Evolutionary conservation across 192 early-diverging fungal species (phyloP), one percentile per base, ranked within the genome.

Genomic region (Pilaira anomala): DNA sequence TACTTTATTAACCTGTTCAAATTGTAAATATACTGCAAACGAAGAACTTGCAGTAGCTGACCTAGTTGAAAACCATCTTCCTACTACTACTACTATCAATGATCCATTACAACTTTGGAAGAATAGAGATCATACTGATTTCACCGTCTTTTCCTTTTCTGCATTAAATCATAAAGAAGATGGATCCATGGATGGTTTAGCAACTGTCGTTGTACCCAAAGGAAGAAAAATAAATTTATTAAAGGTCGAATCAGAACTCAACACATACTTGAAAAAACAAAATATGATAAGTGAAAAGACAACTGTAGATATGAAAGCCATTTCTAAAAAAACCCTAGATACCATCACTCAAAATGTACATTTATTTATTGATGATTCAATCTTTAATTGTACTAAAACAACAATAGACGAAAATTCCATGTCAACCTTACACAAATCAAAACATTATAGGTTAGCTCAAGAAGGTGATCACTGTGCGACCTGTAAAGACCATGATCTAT

Each of bases 11-110:
- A 65, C 69, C 0, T 97, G 95, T 68, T 19, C 63, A 3, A 39
- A 56, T n/a, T 97, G 95, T 65, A 83, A 81, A 24, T 94, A 94
- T 71, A 80, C 82, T 16, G 90, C 93, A 2, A 97, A 97, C 61
- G 91, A 91, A 55, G 94, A 96, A 65, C 77, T 83, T 3, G 91
- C 91, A 16, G 30, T 73, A 13, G 86, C 81, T 9, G 30, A 46
- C 3, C n/a, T 58, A 14, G 26, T 46, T 12, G 28, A 29, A 25
- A 33, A 12, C 12, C 19, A 18, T 2, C 48, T 39, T 2, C 4
- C 18, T 0, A 33, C 18, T 19, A 22, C 7, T 2, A 11, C 19
- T 11, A 16, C 3, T 16, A 52, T 52, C 1, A 1, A 22, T 5
- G 50, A 52, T 28, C 5, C 28, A 7, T 28, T 52, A 29, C 6